These are phyloP conservation scores for Triticum monococcum DNA, from an alignment of 176 grass and related monocot genomes.

Conservation along the genomic window DNA sequence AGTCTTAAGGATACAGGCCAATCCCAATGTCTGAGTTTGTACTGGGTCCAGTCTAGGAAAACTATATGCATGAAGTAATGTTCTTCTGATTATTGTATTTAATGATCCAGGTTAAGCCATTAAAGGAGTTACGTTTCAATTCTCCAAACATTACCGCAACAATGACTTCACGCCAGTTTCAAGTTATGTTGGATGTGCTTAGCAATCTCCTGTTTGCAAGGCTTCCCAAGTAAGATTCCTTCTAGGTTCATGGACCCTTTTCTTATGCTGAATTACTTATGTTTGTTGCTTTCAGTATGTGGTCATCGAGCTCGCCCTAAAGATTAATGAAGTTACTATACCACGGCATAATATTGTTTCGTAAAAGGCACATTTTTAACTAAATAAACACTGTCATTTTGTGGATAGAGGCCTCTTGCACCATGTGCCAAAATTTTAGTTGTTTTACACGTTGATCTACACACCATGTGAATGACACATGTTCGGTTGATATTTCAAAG, in stretches of 20 bases:
- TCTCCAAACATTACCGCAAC: constrained; percentile 94
- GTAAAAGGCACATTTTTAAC: neutral
- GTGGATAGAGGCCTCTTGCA: constrained; percentile 3
- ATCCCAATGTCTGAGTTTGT: neutral
- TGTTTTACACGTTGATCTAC: neutral
- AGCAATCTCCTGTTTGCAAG: constrained; percentile 91
- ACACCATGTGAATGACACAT: constrained; percentile 9
- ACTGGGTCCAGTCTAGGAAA: constrained; percentile 19
- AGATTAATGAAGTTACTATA: neutral
- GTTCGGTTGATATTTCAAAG: constrained; percentile 21
- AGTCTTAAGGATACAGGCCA: constrained; percentile 1
- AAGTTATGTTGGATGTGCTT: constrained; percentile 97
- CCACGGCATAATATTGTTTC: neutral
- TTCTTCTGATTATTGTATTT: constrained; percentile 19
- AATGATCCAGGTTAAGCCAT: constrained; percentile 75
- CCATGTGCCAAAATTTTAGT: neutral
- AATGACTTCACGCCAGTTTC: constrained; percentile 99
- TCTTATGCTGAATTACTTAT: neutral
- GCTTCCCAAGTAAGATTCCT: constrained; percentile 81
- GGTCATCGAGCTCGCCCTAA: neutral
- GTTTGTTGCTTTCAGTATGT: constrained; percentile 7
- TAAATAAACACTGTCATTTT: constrained; percentile 15
- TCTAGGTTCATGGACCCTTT: constrained; percentile 16
- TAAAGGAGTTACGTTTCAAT: constrained; percentile 92
- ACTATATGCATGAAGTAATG: constrained; percentile 28